Evolutionary conservation across 257 asterid genomes (phyloP).

Genomic region (Solanum piurae): DNA sequence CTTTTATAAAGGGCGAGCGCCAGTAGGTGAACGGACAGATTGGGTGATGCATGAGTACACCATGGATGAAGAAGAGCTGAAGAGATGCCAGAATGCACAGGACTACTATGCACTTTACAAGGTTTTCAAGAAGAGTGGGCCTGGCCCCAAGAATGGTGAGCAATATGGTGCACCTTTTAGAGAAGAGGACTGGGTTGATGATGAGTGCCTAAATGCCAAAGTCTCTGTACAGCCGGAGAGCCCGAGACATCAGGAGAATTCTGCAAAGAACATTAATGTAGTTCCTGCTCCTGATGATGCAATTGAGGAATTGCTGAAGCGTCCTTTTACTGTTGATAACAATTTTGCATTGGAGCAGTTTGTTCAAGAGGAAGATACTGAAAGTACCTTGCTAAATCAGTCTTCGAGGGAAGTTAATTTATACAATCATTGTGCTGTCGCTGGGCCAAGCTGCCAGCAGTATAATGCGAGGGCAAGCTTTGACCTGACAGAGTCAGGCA

Average conservation of each 20-base stretch:
- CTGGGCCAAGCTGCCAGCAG: slow-evolving; percentile 13
- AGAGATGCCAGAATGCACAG: slow-evolving; percentile 34
- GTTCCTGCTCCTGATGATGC: slow-evolving; percentile 15
- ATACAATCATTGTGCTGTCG: slow-evolving; percentile 5
- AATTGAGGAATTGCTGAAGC: slow-evolving; percentile 51
- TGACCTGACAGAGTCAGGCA: slow-evolving; percentile 32
- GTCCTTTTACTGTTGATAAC: slow-evolving; percentile 11
- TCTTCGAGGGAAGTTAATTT: slow-evolving; percentile 22
- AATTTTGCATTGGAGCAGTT: slow-evolving; percentile 19
- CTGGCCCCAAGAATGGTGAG: slow-evolving; percentile 99
- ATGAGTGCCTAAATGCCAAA: slow-evolving; percentile 18
- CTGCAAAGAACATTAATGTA: slow-evolving; percentile 9
- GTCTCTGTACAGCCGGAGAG: slow-evolving; percentile 13
- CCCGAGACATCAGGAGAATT: slow-evolving; percentile 9
- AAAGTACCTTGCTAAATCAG: slow-evolving; percentile 25
- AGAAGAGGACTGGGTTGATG: slow-evolving; percentile 90
- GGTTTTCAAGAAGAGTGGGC: slow-evolving; percentile 87
- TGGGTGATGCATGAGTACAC: slow-evolving; percentile 99
- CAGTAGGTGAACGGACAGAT: slow-evolving; percentile 75
- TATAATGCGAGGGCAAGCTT: slow-evolving; percentile 22
- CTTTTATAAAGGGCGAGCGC: slow-evolving; percentile 85
- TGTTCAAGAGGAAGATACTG: slow-evolving; percentile 27
- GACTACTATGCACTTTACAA: slow-evolving; percentile 83
- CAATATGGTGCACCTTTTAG: slow-evolving; percentile 87
- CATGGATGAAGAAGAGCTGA: slow-evolving; percentile 73